Evolutionary conservation across 2,329 filamentous ascomycete species (phyloP).

Genomic region (Sclerotinia minor): DNA sequence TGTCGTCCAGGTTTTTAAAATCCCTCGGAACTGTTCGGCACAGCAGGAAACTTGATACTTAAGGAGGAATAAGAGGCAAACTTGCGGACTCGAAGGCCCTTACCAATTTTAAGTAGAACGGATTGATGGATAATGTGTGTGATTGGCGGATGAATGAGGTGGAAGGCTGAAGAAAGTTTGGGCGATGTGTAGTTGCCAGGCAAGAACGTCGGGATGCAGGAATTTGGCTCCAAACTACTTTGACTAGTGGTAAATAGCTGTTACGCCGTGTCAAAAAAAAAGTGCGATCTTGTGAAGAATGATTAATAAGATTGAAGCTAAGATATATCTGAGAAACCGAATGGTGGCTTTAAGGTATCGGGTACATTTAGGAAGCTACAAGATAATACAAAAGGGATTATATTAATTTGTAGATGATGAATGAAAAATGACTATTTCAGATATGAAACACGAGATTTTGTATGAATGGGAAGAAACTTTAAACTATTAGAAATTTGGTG

Average conservation of each 20-base stretch:
- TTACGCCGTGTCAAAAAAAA: not conserved
- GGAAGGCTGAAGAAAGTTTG: not conserved
- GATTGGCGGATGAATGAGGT: not conserved
- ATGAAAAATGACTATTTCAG: not conserved
- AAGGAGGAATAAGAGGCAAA: not conserved
- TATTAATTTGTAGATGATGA: not conserved
- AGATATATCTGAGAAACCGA: not conserved
- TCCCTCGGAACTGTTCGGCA: not conserved
- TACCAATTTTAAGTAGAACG: not conserved
- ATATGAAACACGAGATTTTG: not conserved
- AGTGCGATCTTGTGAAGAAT: not conserved
- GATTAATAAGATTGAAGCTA: not conserved
- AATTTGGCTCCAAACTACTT: conserved; percentile 16
- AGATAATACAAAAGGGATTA: not conserved
- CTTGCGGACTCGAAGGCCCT: not conserved
- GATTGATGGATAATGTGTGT: not conserved
- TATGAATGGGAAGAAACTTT: not conserved
- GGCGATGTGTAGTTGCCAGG: not conserved
- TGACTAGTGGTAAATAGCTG: conserved; percentile 1
- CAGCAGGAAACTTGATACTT: not conserved
- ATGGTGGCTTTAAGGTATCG: not conserved
- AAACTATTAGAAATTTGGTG: not conserved
- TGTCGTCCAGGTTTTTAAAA: not conserved
- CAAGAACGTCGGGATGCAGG: conserved; percentile 4
- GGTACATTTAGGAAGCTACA: not conserved